A percentile compares a stretch with the other conserved stretches of the same genome.
phyloP scores from a whole-genome alignment of 192 early-diverging fungal species.

The Coemansia guatemalensis region DNA sequence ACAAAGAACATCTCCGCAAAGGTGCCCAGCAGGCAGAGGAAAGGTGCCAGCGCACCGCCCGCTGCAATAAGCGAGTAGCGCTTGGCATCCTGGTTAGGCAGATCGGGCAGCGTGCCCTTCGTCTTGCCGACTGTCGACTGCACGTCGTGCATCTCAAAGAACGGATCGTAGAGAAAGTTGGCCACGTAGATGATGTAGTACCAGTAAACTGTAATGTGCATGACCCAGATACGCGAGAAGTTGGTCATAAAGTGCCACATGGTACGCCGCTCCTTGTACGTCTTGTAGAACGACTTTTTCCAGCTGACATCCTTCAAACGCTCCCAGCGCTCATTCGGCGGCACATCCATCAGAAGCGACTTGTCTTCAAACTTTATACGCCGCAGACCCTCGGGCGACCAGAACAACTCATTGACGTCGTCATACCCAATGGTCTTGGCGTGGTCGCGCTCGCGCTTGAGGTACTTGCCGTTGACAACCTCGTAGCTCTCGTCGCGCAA shows the following conservation, averaged over 20 bases:
- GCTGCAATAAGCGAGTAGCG: slow-evolving; percentile 67
- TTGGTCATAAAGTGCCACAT: slow-evolving; percentile 82
- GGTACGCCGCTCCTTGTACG: slow-evolving; percentile 81
- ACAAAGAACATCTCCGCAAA: slow-evolving; percentile 72
- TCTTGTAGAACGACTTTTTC: slow-evolving; percentile 72
- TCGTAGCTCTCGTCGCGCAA: slow-evolving; percentile 77
- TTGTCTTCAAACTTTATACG: slow-evolving; percentile 60
- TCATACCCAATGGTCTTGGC: slow-evolving; percentile 75
- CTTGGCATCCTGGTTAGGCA: slow-evolving; percentile 52
- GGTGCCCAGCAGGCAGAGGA: slow-evolving; percentile 65
- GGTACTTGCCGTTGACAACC: slow-evolving; percentile 64
- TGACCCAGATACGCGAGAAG: slow-evolving; percentile 84
- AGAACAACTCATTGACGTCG: slow-evolving; percentile 84
- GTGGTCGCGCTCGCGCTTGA: slow-evolving; percentile 78
- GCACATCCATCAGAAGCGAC: slow-evolving; percentile 60
- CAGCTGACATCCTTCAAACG: slow-evolving; percentile 66
- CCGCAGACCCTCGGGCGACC: slow-evolving; percentile 67
- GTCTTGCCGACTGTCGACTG: slow-evolving; percentile 48
- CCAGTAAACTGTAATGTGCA: slow-evolving; percentile 76
- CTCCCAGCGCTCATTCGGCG: slow-evolving; percentile 62
- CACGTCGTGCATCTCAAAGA: slow-evolving; percentile 51
- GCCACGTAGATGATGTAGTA: slow-evolving; percentile 76
- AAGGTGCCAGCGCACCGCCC: slow-evolving; percentile 67
- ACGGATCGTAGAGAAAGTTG: slow-evolving; percentile 63
- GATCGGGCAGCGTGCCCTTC: slow-evolving; percentile 24